Base-by-base conservation (phyloP, 768 basidiomycete genomes). In the Termitomyces sp. region DNA sequence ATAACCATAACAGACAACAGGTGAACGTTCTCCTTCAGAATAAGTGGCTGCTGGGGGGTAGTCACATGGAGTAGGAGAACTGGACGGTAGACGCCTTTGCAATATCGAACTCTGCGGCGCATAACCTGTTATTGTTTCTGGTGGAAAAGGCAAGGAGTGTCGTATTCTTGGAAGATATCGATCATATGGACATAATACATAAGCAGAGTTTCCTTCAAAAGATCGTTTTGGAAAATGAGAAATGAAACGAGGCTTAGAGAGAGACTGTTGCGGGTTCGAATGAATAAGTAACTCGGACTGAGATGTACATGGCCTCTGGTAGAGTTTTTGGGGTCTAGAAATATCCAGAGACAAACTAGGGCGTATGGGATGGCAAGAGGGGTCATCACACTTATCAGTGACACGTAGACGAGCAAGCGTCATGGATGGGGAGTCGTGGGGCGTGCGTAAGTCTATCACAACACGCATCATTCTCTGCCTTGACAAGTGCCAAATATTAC, bases 331-430 rank as follows among this genome's bases (percentile, higher is more conserved):
- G 24, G 24, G 56, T 32, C 41, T 46, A 50, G 32, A 55, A 16
- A 46, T 16, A 27, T 41, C 31, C n/a, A 42, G 48, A 37, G 54
- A 41, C 42, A 61, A 52, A 52, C 41, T 34, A 5, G 50, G 58
- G 47, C 55, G 53, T 16, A 54, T 62, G 52, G 39, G 48, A 46
- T 44, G 52, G 48, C 59, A 37, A 48, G 56, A 49, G 27, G 49
- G 31, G 29, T 65, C 55, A 29, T 68, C 69, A 37, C 66, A 66
- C 48, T 79, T 76, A 60, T 79, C 74, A 47, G 65, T 68, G 48
- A 80, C 69, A 43, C 71, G 72, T 32, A 77, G 71, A 59, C 76
- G 73, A 62, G 77, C 77, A 63, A 84, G 59, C 55, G 78, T 72
- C 62, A 73, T 57, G 46, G 73, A 69, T 32, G 71, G 69, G 52